These are phyloP conservation scores for Xylariaceae sp. DNA, from an alignment of 2,329 filamentous ascomycete species.

Conservation along the genomic window DNA sequence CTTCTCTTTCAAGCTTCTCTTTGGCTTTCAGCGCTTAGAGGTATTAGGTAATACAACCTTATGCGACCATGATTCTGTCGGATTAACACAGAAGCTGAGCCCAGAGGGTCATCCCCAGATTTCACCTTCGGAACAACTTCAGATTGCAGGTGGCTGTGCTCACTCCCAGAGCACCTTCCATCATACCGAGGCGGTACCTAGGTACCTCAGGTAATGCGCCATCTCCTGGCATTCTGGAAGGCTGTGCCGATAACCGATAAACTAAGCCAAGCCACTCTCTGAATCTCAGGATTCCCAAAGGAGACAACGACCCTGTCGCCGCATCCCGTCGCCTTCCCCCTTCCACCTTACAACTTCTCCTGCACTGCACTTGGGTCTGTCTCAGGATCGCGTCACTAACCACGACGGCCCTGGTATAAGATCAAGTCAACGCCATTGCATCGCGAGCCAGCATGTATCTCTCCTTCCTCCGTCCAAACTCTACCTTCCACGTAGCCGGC, in stretches of 20 bases:
- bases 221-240: too few species aligned
- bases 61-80: too few species aligned
- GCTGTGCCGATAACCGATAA: conserved; percentile 16
- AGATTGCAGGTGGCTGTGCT: too few species aligned
- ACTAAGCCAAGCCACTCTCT: background rate
- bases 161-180: too few species aligned
- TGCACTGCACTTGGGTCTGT: conserved; percentile 13
- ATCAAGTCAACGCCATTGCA: conserved; percentile 8
- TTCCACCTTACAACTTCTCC: conserved; percentile 6
- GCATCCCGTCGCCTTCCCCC: conserved; percentile 14
- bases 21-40: too few species aligned
- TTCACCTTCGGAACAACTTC: too few species aligned
- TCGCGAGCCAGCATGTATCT: conserved; percentile 17
- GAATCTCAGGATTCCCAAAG: background rate
- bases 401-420: conserved; percentile 8
- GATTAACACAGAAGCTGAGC: too few species aligned
- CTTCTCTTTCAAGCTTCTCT: too few species aligned
- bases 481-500: conserved; percentile 12
- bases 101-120: too few species aligned
- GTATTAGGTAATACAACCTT: too few species aligned
- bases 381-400: conserved; percentile 16
- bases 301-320: conserved; percentile 9
- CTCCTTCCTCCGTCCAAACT: conserved; percentile 12
- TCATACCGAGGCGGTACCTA: too few species aligned
- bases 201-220: too few species aligned